Conservation (phyloP, 1,284 basidiomycete species). For the Ganoderma resinaceum region DNA sequence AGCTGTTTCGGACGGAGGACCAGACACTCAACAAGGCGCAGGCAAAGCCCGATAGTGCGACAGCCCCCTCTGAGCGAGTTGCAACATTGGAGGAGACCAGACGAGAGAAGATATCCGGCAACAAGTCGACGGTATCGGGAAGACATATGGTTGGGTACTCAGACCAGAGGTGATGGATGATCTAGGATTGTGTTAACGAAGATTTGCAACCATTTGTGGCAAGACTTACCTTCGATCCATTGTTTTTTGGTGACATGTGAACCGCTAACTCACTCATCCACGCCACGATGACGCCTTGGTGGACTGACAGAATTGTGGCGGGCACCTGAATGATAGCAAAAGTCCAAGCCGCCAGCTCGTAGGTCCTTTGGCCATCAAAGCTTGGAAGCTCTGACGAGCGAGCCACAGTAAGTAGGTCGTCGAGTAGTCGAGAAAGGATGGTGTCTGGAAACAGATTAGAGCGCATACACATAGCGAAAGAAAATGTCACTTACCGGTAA, state of each 20-base stretch:
- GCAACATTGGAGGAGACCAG: conserved; percentile 43
- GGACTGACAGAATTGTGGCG: conserved; percentile 41
- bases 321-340: conserved; percentile 57
- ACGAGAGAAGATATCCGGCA: conserved; percentile 46
- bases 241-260: conserved; percentile 8
- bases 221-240: conserved; percentile 45
- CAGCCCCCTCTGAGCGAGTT: conserved; percentile 47
- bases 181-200: conserved; percentile 39
- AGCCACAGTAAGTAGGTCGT: conserved; percentile 44
- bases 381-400: conserved; percentile 45
- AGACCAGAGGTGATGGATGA: conserved; percentile 48
- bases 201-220: conserved; percentile 42
- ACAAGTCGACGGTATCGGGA: conserved; percentile 40
- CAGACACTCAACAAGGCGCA: conserved; percentile 35
- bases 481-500: conserved; percentile 49
- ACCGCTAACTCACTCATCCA: conserved; percentile 46
- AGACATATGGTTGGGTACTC: conserved; percentile 42
- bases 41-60: conserved; percentile 51
- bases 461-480: conserved; percentile 9
- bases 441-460: conserved; percentile 39
- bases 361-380: conserved; percentile 52
- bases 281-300: conserved; percentile 37
- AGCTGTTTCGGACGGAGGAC: conserved; percentile 12
- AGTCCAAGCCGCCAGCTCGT: conserved; percentile 54
- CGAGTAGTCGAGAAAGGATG: conserved; percentile 52